These are phyloP conservation scores for Bothriochloa decipiens DNA, from an alignment of 176 grass and related monocot genomes.

Conservation along the genomic window DNA sequence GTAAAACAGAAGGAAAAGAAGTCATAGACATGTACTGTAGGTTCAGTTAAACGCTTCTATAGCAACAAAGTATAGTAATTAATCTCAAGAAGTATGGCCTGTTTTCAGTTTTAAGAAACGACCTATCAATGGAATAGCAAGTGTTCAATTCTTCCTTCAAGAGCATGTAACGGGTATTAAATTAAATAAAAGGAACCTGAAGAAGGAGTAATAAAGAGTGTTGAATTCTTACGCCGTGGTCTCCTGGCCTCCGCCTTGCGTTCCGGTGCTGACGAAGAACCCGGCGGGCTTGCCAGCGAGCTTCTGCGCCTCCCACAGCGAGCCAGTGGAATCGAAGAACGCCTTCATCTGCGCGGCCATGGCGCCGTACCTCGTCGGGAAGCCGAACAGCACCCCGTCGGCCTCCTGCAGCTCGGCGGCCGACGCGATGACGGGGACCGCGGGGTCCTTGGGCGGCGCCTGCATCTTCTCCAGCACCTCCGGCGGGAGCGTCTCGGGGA, in stretches of 20 bases:
- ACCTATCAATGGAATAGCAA: constrained; percentile 4
- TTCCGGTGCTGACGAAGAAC: constrained; percentile 87
- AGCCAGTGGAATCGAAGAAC: constrained; percentile 81
- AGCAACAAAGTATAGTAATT: background rate
- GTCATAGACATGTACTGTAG: background rate
- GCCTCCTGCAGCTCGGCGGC: constrained; percentile 71
- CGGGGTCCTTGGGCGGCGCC: constrained; percentile 64
- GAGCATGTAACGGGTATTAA: background rate
- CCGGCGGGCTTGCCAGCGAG: constrained; percentile 79
- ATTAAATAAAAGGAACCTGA: background rate
- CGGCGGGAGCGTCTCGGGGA: constrained; percentile 68
- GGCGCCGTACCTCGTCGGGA: constrained; percentile 80
- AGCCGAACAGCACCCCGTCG: constrained; percentile 75
- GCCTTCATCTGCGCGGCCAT: constrained; percentile 96
- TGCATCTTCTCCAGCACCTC: constrained; percentile 84
- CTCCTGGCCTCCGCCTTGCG: constrained; percentile 86
- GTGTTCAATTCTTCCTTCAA: background rate
- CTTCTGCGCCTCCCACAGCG: constrained; percentile 75
- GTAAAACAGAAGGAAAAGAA: background rate
- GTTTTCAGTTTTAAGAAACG: background rate
- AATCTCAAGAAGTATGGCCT: background rate
- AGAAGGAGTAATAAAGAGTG: background rate
- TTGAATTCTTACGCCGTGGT: constrained; percentile 73
- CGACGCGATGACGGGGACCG: constrained; percentile 53
- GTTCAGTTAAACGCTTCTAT: constrained; percentile 3